Conservation (phyloP, 768 basidiomycete species). For the Boletus fagicola region DNA sequence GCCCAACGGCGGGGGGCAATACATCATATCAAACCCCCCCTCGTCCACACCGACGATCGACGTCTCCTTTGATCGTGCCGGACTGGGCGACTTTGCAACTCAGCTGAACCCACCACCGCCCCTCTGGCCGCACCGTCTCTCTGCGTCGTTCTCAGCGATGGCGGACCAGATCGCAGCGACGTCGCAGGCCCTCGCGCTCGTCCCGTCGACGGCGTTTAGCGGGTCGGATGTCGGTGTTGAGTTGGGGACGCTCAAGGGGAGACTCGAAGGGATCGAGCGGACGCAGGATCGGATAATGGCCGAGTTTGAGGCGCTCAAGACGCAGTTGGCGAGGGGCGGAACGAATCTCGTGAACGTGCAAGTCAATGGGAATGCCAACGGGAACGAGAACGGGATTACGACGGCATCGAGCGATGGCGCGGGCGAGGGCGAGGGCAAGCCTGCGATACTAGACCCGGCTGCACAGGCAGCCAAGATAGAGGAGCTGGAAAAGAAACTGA, state of each 20-base stretch:
- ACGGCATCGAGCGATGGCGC: conserved; percentile 13
- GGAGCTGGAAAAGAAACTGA: conserved; percentile 38
- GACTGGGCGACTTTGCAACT: neutral
- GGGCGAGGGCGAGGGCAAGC: conserved; percentile 24
- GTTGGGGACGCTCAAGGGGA: conserved; percentile 20
- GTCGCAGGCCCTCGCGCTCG: conserved; percentile 37
- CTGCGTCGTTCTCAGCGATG: conserved; percentile 39
- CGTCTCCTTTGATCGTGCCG: conserved; percentile 12
- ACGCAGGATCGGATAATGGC: conserved; percentile 33
- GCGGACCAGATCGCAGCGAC: conserved; percentile 42
- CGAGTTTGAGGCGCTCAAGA: conserved; percentile 33
- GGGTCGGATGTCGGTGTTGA: conserved; percentile 11
- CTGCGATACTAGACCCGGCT: conserved; percentile 13
- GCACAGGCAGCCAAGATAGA: conserved; percentile 19
- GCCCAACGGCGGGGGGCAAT: neutral
- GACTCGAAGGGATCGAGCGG: conserved; percentile 34
- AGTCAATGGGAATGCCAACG: conserved; percentile 4
- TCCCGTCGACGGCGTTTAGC: conserved; percentile 24
- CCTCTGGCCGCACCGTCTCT: conserved; percentile 35
- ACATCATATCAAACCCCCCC: neutral
- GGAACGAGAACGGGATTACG: conserved; percentile 3
- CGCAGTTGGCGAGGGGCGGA: conserved; percentile 19
- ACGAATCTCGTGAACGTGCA: conserved; percentile 11
- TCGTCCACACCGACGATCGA: conserved; percentile 24
- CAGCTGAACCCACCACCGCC: conserved; percentile 3